Conservation (phyloP, 208 protist genomes). For the Acanthamoeba rhysodes region DNA sequence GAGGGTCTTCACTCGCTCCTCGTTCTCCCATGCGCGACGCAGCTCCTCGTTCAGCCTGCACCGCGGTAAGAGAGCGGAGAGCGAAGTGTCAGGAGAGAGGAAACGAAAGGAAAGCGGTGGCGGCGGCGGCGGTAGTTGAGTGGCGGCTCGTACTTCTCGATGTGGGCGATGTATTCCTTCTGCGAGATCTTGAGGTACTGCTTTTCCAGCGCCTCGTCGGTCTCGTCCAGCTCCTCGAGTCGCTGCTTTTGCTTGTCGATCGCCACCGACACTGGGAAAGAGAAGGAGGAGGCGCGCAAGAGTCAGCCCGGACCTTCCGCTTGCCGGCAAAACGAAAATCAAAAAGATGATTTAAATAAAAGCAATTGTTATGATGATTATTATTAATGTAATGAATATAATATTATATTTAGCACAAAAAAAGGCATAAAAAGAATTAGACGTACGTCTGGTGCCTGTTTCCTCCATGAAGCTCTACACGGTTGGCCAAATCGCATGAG, state of each 20-base stretch:
- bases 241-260: conserved; percentile 79
- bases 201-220: conserved; percentile 77
- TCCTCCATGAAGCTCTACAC: neutral
- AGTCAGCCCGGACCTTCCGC: neutral
- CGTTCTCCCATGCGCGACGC: conserved; percentile 86
- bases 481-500: neutral
- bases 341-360: neutral
- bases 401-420: neutral
- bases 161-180: conserved; percentile 76
- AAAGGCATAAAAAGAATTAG: neutral
- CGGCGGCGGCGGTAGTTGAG: neutral
- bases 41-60: conserved; percentile 85
- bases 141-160: conserved; percentile 10
- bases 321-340: no score
- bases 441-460: neutral
- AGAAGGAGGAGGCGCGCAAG: no score
- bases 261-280: conserved; percentile 75
- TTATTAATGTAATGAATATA: neutral
- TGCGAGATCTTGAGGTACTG: conserved; percentile 78
- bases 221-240: conserved; percentile 84
- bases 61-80: neutral
- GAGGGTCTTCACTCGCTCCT: conserved; percentile 90
- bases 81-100: neutral
- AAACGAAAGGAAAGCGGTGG: neutral
- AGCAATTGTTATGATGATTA: neutral